Conservation (phyloP, 2,329 filamentous ascomycete genomes). For the Penicillium hordei region DNA sequence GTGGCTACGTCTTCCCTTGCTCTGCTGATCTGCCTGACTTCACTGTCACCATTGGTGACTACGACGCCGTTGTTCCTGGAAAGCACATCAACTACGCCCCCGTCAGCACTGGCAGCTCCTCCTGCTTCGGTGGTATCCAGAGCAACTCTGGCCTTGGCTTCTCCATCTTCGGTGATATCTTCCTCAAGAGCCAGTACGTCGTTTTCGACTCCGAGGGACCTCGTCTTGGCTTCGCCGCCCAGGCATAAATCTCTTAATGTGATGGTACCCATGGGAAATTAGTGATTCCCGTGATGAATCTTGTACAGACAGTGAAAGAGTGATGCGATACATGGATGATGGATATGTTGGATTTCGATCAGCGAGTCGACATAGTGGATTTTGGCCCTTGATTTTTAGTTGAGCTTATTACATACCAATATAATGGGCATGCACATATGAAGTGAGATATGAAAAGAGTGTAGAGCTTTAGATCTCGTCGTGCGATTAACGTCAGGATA, state of each 20-base stretch:
- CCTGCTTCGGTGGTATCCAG: conserved; percentile 78
- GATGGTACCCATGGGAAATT: background rate
- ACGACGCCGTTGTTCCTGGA: conserved; percentile 54
- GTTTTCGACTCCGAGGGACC: conserved; percentile 62
- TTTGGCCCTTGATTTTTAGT: background rate
- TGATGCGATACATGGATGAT: conserved; percentile 7
- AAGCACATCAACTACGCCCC: conserved; percentile 57
- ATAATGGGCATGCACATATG: background rate
- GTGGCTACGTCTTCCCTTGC: conserved; percentile 59
- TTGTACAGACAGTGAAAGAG: conserved; percentile 3
- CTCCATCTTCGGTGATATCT: conserved; percentile 73
- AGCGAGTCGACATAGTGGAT: conserved; percentile 3
- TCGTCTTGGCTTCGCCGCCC: conserved; percentile 51
- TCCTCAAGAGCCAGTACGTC: conserved; percentile 74
- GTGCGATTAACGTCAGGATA: background rate
- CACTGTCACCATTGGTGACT: conserved; percentile 52
- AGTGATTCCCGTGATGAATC: background rate
- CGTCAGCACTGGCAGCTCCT: conserved; percentile 35
- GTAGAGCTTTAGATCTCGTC: background rate
- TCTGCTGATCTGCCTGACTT: conserved; percentile 53
- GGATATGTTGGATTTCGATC: background rate
- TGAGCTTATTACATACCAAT: background rate
- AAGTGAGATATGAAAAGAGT: background rate
- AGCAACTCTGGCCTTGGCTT: conserved; percentile 57
- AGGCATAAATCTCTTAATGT: conserved; percentile 28